Base-by-base conservation (phyloP, 2,329 filamentous ascomycete genomes). In the Pseudogymnoascus sp. region DNA sequence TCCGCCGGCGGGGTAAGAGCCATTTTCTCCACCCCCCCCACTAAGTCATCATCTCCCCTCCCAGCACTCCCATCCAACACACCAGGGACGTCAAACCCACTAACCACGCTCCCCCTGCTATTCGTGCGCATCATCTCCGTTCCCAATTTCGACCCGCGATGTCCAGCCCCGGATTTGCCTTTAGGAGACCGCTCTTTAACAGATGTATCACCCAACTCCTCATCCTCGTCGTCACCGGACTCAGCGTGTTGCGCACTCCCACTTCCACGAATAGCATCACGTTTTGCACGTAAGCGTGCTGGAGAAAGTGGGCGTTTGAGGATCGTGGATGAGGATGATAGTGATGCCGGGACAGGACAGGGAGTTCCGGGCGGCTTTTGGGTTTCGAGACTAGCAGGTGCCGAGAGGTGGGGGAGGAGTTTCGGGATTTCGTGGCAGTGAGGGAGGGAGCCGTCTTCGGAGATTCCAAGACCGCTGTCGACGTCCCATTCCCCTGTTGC, bases 121-220 rank as follows among this genome's bases (percentile, higher is more conserved):
- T 96, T 96, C 18, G 93, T 96, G 59, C 93, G 86, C 91, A 97
- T 93, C 93, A 97, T 97, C 75, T 97, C 93, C 60, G 92, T 95
- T 1, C 92, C 92, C 1, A 97, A 83, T 75, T 96, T 97, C 0
- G 92, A 96, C 62, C 88, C 90, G 11, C 89, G 88, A 23, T 90
- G 81, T 39, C 81, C 79, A 14, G 78, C 76, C 67, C 86, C 86
- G 65, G 68, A 60, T 78, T 78, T 74, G 75, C 88, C 76, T 77
- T 79, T 65, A 75, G 76, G 66, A 77, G 80, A 65, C 75, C 75
- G 69, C 39, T 73, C 72, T 59, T 67, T 65, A 3, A 71, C 69
- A 39, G 78, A 79, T 14, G 77, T 72, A 69, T 81, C 80, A 6
- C 90, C 92, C 4, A 96, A 81, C 71, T 96, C 93, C 65, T 97